Evolutionary conservation across 2,329 filamentous ascomycete species (phyloP), one percentile per base, ranked within the genome.

Genomic region (Talaromyces sp.): DNA sequence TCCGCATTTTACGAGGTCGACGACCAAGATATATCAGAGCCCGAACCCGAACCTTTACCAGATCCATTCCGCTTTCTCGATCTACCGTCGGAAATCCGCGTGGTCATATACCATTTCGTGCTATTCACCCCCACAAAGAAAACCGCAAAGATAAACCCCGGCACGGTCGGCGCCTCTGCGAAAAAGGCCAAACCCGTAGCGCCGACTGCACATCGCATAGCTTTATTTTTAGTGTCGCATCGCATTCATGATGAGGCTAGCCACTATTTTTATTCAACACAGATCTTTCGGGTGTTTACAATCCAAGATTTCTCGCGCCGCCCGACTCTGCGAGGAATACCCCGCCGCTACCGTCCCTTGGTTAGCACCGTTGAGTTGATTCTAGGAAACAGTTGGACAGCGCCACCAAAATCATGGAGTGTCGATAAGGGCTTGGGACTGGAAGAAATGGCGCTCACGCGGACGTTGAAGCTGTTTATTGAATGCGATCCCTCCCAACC

Each of bases 311-410:
- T 78, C 49, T 78, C 69, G 30, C 65, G 66, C 24, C 64, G 69
- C 51, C 75, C 75, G 11, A 70, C 70, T n/a, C 58, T 86, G 27
- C 68, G 77, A 7, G 77, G 78, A 48, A 69, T 86, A 13, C 74
- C 81, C 2, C 68, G 74, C 3, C 75, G 71, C 49, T 82, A 86
- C 69, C 77, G 80, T 24, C 68, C 72, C 19, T 75, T 73, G 22
- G 72, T 86, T 49, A 79, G 76, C 11, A 77, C 76, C 3, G 64
- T 85, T 35, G 82, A 85, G 65, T 66, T 86, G 55, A 76, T 82
- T 3, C 68, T 86, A 3, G 83, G 84, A 0, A 82, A 81, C 3
- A 82, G 82, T 49, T 86, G 83, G 81, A 82, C 76, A 3, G 74
- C 74, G 35, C 82, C 82, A 20, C 83, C 83, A 13, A 73, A 72